Evolutionary conservation across 1,284 basidiomycete species (phyloP).

Genomic region (Ganoderma resinaceum): DNA sequence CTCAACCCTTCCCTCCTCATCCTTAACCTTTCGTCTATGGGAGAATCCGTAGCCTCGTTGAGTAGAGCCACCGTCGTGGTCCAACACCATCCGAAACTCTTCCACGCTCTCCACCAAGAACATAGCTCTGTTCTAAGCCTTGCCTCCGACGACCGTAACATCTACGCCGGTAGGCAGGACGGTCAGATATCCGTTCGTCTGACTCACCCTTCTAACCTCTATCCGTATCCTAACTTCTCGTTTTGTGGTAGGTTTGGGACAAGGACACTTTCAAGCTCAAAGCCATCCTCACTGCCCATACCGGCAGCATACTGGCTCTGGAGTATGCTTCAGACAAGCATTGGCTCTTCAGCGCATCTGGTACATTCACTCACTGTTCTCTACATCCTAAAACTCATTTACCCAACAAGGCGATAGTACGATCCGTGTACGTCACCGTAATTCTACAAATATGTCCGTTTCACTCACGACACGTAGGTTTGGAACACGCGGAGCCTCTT

Average conservation of each 20-base stretch:
- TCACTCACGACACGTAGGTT: constrained; percentile 49
- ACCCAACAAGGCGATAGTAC: constrained; percentile 77
- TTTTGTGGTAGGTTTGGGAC: constrained; percentile 80
- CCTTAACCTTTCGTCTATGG: neutral
- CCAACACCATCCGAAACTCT: constrained; percentile 41
- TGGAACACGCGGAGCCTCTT: constrained; percentile 83
- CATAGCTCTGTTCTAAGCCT: constrained; percentile 79
- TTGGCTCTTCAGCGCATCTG: constrained; percentile 89
- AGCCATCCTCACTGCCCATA: constrained; percentile 84
- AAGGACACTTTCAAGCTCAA: constrained; percentile 73
- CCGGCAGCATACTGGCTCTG: constrained; percentile 85
- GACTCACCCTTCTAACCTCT: constrained; percentile 5
- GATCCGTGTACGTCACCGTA: constrained; percentile 64
- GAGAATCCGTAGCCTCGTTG: constrained; percentile 34
- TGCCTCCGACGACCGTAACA: constrained; percentile 73
- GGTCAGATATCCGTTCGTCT: constrained; percentile 70
- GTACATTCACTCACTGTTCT: constrained; percentile 41
- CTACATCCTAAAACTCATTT: constrained; percentile 13
- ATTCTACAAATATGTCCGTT: constrained; percentile 3
- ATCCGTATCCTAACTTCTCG: constrained; percentile 8
- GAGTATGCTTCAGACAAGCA: constrained; percentile 77
- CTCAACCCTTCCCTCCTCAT: constrained; percentile 16
- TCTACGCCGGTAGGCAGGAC: constrained; percentile 88
- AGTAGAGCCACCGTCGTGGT: constrained; percentile 28
- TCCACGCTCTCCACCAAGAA: constrained; percentile 75